Evolutionary conservation across 2,329 filamentous ascomycete species (phyloP), one percentile per base, ranked within the genome.

Genomic region (Escovopsis sp.): DNA sequence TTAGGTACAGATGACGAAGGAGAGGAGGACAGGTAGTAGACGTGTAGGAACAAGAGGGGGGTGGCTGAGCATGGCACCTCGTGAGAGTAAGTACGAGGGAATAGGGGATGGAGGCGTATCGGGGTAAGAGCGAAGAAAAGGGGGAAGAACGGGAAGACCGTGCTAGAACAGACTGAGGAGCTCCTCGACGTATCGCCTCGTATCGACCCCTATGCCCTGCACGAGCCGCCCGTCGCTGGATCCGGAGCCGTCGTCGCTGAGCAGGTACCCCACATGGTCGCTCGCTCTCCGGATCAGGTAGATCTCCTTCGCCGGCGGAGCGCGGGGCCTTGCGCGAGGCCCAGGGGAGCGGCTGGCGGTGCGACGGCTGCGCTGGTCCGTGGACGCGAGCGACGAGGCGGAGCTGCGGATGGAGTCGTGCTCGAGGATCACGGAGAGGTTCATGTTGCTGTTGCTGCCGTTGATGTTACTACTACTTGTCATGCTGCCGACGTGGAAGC

Each of bases 121-220:
- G 19, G 19, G 9, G 19, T 5, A 21, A 9, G 9, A 21, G 19
- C 3, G 11, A 25, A 4, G 11, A 25, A 25, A 25, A 25, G 21
- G 21, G 21, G 21, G n/a, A n/a, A n/a, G n/a, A n/a, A n/a, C 8
- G 21, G 21, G 21, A 15, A 30, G 15, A 15, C n/a, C n/a, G n/a
- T n/a, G 21, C 58, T 23, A 60, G 17, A 31, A 40, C 48, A 85
- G 52, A 48, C 67, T 82, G 52, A 86, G 57, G 37, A 87, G 51
- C 1, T 74, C 75, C 52, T 86, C 80, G 4, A 86, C 72, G 53
- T 86, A 86, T 50, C 69, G 70, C 53, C 76, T 68, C 21, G 80
- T 83, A 60, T 87, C 81, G 25, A 86, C 67, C 0, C 81, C 81
- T 42, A 87, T 83, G 0, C 80, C 81, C 48, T 82, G 76, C 0